Percentiles rank a stretch among this genome's conserved stretches.
Evolutionary conservation across 306 rosid genomes (phyloP).

Genomic region (Medicago arabica): DNA sequence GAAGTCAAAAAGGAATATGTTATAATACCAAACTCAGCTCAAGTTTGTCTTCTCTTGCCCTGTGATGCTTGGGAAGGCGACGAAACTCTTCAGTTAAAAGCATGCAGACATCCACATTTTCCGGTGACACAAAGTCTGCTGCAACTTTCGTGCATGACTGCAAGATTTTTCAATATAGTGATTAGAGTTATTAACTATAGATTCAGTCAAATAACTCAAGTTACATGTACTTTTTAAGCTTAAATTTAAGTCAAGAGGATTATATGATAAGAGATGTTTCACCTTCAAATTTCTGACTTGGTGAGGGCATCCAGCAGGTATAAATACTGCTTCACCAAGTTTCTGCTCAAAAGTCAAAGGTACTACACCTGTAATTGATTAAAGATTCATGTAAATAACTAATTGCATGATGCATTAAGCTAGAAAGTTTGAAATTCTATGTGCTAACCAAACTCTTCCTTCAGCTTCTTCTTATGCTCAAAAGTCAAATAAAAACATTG

Average conservation of each 20-base stretch:
- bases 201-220: background rate
- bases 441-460: constrained; percentile 70
- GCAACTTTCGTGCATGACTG: constrained; percentile 83
- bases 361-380: constrained; percentile 56
- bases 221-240: background rate
- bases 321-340: constrained; percentile 81
- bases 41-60: constrained; percentile 75
- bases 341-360: constrained; percentile 77
- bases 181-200: background rate
- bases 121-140: constrained; percentile 74
- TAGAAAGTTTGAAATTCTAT: constrained; percentile 3
- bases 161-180: constrained; percentile 23
- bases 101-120: constrained; percentile 63
- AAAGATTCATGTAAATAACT: constrained; percentile 17
- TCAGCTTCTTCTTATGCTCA: constrained; percentile 69
- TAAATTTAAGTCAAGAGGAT: background rate
- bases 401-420: background rate
- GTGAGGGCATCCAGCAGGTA: constrained; percentile 86
- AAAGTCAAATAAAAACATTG: constrained; percentile 70
- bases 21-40: constrained; percentile 57
- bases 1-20: background rate
- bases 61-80: constrained; percentile 66
- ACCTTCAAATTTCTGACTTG: constrained; percentile 86
- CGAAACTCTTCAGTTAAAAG: constrained; percentile 66
- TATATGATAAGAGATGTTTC: constrained; percentile 2